A percentile compares a stretch with the other conserved stretches of the same genome.
Evolutionary conservation across 768 basidiomycete genomes (phyloP).

Genomic region (Termitomyces sp.): DNA sequence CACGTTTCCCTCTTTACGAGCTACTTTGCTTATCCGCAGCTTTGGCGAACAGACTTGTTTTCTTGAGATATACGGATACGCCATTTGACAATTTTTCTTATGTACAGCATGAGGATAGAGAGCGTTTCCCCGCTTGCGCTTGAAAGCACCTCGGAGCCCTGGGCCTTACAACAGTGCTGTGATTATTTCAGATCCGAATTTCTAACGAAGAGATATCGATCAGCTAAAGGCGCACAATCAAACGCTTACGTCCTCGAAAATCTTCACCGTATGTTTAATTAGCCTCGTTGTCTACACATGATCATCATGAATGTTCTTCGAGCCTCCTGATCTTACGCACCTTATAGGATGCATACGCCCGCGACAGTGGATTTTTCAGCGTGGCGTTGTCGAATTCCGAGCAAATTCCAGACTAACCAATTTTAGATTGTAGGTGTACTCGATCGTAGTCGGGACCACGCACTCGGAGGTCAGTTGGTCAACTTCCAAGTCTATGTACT

Average conservation of each 20-base stretch:
- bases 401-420: no score
- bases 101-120: not conserved
- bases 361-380: no score
- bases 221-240: not conserved
- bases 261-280: not conserved
- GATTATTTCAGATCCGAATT: not conserved
- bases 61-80: not conserved
- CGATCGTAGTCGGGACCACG: not conserved
- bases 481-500: no score
- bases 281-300: not conserved
- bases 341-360: not conserved
- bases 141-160: not conserved
- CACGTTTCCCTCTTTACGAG: not conserved
- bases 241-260: no score
- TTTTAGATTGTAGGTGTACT: no score
- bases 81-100: not conserved
- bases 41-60: not conserved
- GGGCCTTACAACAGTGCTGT: not conserved
- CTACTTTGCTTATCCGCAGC: not conserved
- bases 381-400: no score
- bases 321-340: not conserved
- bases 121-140: no score
- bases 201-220: no score
- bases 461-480: no score
- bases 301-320: not conserved